A percentile compares a stretch with the other conserved stretches of the same genome.
Evolutionary conservation across 345 rosid species (phyloP).

Genomic region (Psidium friedrichsthalianum): DNA sequence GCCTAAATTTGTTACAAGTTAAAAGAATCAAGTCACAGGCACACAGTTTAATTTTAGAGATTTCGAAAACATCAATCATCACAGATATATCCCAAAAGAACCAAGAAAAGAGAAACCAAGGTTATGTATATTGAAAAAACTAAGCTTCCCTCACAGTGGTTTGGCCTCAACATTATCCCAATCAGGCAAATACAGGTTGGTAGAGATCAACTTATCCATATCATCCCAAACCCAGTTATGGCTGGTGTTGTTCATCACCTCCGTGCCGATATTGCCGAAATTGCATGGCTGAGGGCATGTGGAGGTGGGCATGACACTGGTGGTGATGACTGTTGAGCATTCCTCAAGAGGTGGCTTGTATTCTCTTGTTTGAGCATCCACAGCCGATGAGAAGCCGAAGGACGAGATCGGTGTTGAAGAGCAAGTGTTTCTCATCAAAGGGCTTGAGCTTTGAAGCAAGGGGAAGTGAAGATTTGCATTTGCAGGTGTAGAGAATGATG

Average conservation of each 20-base stretch:
- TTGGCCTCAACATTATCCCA: constrained; percentile 47
- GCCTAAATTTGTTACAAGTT: background rate
- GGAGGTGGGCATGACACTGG: constrained; percentile 11
- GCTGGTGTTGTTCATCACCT: constrained; percentile 1
- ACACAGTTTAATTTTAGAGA: background rate
- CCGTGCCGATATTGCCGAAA: constrained; percentile 9
- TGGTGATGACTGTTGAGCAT: constrained; percentile 15
- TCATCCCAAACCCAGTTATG: constrained; percentile 55
- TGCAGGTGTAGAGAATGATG: constrained; percentile 2
- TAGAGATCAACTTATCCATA: constrained; percentile 28
- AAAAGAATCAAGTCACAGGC: background rate
- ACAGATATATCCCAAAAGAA: background rate
- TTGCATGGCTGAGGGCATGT: constrained; percentile 14
- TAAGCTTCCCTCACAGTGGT: constrained; percentile 8
- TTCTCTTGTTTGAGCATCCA: background rate
- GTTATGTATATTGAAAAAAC: background rate
- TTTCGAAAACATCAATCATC: background rate
- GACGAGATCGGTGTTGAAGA: background rate
- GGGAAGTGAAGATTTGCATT: background rate
- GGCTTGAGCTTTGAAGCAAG: background rate
- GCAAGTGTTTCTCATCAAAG: background rate
- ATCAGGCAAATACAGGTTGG: constrained; percentile 25
- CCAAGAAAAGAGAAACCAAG: background rate
- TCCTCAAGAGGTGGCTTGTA: background rate
- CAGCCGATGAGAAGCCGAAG: background rate